phyloP scores from a whole-genome alignment of 257 asterid genomes.

The Nicotiana obtusifolia region DNA sequence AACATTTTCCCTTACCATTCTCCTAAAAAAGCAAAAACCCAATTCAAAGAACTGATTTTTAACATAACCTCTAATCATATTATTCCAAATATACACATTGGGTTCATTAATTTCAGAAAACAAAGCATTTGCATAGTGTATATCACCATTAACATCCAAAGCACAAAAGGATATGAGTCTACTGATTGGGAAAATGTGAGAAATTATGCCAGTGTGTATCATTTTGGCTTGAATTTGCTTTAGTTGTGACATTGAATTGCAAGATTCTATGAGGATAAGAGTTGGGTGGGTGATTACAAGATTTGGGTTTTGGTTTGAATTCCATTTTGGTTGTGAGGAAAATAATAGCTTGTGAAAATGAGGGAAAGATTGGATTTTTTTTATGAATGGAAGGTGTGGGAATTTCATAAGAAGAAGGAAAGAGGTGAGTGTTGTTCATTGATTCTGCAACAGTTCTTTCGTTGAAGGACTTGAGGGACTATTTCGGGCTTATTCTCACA shows the following conservation, averaged over 20 bases:
- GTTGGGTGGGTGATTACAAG: slow-evolving; percentile 67
- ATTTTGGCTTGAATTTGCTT: slow-evolving; percentile 72
- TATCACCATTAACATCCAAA: slow-evolving; percentile 48
- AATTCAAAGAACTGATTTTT: slow-evolving; percentile 32
- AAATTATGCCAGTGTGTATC: slow-evolving; percentile 58
- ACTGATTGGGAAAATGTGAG: slow-evolving; percentile 68
- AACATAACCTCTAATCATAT: slow-evolving; percentile 61
- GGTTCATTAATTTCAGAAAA: slow-evolving; percentile 50
- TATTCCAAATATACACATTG: slow-evolving; percentile 73
- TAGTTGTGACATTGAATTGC: slow-evolving; percentile 64
- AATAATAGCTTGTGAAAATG: slow-evolving; percentile 9
- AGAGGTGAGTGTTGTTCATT: not conserved
- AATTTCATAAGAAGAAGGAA: not conserved
- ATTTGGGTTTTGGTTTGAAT: slow-evolving; percentile 43
- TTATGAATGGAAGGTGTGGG: not conserved
- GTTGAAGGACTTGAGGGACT: too few relatives aligned
- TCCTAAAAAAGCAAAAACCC: slow-evolving; percentile 43
- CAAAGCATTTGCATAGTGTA: slow-evolving; percentile 41
- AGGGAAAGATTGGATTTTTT: not conserved
- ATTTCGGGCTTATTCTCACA: too few relatives aligned
- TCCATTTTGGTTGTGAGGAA: slow-evolving; percentile 56
- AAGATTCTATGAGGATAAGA: slow-evolving; percentile 66
- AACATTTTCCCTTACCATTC: slow-evolving; percentile 47
- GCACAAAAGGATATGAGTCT: slow-evolving; percentile 60
- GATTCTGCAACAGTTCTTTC: too few relatives aligned